Base-by-base conservation (phyloP, 78 protist genomes). In the Capsaspora owczarzaki region DNA sequence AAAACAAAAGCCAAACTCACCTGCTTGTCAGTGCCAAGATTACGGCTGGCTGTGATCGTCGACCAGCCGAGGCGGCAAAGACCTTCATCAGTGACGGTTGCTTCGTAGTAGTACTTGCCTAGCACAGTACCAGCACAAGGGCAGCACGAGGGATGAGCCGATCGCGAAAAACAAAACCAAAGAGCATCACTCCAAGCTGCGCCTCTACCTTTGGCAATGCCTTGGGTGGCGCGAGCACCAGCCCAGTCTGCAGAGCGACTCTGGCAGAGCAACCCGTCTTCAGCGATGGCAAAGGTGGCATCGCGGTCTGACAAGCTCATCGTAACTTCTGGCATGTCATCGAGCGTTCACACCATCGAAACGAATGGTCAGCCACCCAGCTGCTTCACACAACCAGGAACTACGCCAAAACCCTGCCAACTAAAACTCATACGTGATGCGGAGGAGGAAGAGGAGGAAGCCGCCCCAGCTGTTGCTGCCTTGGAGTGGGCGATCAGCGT, bases 31-130 rank as follows among this genome's bases (percentile, higher is more conserved):
- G 90, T 87, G 51, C 93, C 93, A 35, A 90, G 82, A 33, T 80
- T 68, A 31, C 70, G 76, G 8, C 61, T 66, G 12, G 86, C 66
- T 6, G 66, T 19, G 25, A 63, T 74, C 37, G 81, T 37, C 33
- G 89, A 72, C 86, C 85, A 84, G 22, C 93, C 93, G 3, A 89
- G 82, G 77, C 93, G 89, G 68, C 89, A 80, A 29, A 90, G 71
- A 0, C 94, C 94, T 27, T 84, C 93, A 44, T 89, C 87, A 41
- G 51, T 44, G 16, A 90, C 89, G 1, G 72, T 81, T 0, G 82
- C 90, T 56, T 91, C 94, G 33, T 69, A 91, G 71, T 87, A 83
- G 38, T 61, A 79, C 29, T 49, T 43, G 35, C 94, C 93, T 12
- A n/a, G n/a, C n/a, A n/a, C n/a, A n/a, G n/a, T n/a, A n/a, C n/a